Base-by-base conservation (phyloP, 345 rosid species). In the Salix dunnii region DNA sequence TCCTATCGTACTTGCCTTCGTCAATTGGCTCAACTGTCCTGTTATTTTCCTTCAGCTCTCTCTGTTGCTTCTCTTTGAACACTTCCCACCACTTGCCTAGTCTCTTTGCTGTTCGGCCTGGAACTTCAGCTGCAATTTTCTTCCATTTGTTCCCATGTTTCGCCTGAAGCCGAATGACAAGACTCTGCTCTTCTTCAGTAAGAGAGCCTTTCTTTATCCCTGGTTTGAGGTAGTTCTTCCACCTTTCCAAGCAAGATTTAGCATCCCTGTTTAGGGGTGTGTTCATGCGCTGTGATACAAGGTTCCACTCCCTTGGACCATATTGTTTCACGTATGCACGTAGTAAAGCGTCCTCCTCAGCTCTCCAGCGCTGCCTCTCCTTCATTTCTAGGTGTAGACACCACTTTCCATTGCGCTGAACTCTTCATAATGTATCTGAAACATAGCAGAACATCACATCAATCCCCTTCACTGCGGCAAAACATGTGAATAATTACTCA, bases 71-170 rank as follows among this genome's bases (percentile, higher is more conserved):
- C 87, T 96, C 99, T 63, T 96, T 96, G 72, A 92, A 92, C n/a
- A 96, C 99, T 79, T 96, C 99, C 98, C 97, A 96, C 99, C 99
- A 92, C 90, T 96, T 96, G 30, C 98, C 99, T 21, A 94, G 82
- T 77, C 98, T 87, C 79, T 96, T 96, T 16, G 98, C 98, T 33
- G 98, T 94, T 31, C 99, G 87, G 10, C 98, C 98, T 0, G 98
- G 99, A 67, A 96, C 94, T 77, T 96, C 98, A 53, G 98, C 96
- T 3, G 99, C 99, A 38, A 92, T 96, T 76, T 93, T 96, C 94
- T 96, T 96, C 98, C 99, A 96, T 85, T 94, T 96, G 88, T 96
- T 96, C 43, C 99, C 98, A 90, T 96, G 97, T 77, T 96, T 94
- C 28, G 94, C 93, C 75, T 94, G 99, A 16, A 94, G 92, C 73